Conservation (phyloP, 1,139 yeast genomes). For the Candida gigantensis region DNA sequence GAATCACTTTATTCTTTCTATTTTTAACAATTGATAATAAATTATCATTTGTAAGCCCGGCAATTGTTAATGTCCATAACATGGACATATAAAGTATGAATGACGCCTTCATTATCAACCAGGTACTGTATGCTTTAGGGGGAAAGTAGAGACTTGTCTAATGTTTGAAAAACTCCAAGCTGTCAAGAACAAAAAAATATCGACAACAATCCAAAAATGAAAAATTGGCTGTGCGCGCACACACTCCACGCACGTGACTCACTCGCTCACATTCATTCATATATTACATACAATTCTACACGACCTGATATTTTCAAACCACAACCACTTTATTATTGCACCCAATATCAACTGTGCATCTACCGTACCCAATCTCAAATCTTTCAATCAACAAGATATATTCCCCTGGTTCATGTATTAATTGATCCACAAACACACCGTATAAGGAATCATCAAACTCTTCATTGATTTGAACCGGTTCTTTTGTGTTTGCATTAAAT, state of each 20-base stretch:
- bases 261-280: too few relatives aligned
- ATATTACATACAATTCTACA: constrained; percentile 1
- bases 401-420: constrained; percentile 25
- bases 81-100: constrained; percentile 16
- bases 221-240: constrained; percentile 1
- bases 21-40: constrained; percentile 23
- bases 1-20: constrained; percentile 24
- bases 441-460: constrained; percentile 44
- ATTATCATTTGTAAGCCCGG: constrained; percentile 32
- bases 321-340: constrained; percentile 18
- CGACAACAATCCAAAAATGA: constrained; percentile 1
- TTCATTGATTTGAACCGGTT: constrained; percentile 36
- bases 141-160: too few relatives aligned
- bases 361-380: constrained; percentile 49
- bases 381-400: constrained; percentile 48
- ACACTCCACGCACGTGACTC: too few relatives aligned
- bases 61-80: constrained; percentile 20
- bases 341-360: constrained; percentile 40
- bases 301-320: constrained; percentile 2
- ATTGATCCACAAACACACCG: constrained; percentile 45
- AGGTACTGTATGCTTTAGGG: too few relatives aligned
- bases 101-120: constrained; percentile 3
- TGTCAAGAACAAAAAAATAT: constrained; percentile 1
- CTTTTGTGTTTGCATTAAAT: constrained; percentile 30
- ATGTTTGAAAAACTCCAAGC: background rate